Percentiles rank a stretch among this genome's conserved stretches.
Conservation (phyloP, 2,329 filamentous ascomycete species). For the Chrysoporthe puriensis region DNA sequence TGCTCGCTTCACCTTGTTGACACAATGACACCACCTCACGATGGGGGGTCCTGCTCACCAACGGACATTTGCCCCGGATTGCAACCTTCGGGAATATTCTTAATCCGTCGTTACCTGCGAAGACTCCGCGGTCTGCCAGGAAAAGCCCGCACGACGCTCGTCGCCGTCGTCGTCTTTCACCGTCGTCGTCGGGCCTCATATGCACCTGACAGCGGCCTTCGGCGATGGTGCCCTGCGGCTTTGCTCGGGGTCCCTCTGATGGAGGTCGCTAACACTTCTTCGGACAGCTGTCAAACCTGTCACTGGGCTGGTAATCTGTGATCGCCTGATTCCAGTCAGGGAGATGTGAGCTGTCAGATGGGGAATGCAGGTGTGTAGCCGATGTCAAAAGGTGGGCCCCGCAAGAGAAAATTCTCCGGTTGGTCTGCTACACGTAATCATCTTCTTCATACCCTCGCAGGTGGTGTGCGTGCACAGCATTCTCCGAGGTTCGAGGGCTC, state of each 20-base stretch:
- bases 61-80: background rate
- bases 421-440: constrained; percentile 4
- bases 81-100: background rate
- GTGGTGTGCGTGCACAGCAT: background rate
- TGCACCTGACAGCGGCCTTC: background rate
- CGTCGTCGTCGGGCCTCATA: constrained; percentile 7
- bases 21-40: background rate
- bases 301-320: constrained; percentile 21
- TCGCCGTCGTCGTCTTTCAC: background rate
- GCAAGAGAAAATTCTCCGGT: constrained; percentile 5
- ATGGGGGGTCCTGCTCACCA: background rate
- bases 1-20: background rate
- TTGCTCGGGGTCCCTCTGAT: background rate
- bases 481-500: background rate
- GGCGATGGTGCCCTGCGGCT: constrained; percentile 2
- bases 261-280: constrained; percentile 10
- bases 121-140: background rate
- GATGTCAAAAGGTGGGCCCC: constrained; percentile 8
- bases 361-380: constrained; percentile 23
- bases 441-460: background rate
- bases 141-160: background rate
- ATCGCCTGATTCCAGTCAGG: constrained; percentile 20
- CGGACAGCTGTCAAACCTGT: constrained; percentile 28
- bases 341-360: constrained; percentile 27
- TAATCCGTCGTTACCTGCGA: background rate